These are phyloP conservation scores for Polytrichum commune DNA, from an alignment of 225 moss, liverwort and hornwort species.

Conservation along the genomic window DNA sequence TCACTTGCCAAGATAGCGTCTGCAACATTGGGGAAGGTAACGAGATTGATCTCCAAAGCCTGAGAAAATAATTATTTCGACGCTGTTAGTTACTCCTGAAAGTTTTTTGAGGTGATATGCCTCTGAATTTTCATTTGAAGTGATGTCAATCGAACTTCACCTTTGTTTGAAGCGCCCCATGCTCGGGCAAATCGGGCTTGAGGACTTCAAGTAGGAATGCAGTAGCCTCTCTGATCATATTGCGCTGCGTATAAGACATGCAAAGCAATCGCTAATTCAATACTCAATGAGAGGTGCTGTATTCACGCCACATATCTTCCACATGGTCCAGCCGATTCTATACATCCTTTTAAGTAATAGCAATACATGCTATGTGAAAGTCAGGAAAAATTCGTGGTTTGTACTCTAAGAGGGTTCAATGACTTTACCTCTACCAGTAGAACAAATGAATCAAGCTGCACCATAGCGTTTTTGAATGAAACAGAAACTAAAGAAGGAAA, in stretches of 20 bases:
- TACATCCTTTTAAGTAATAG: too few species aligned
- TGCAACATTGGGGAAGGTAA: constrained; percentile 97
- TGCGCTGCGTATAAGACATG: constrained; percentile 57
- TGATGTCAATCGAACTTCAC: constrained; percentile 21
- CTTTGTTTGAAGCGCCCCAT: constrained; percentile 96
- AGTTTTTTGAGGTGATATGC: neutral
- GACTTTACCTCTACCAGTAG: too few species aligned
- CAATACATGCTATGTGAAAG: too few species aligned
- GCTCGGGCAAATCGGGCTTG: constrained; percentile 95
- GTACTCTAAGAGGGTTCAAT: too few species aligned
- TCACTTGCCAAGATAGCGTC: constrained; percentile 98
- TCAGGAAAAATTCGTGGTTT: too few species aligned
- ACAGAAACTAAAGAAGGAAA: neutral
- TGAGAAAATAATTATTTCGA: constrained; percentile 11
- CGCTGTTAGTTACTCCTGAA: too few species aligned
- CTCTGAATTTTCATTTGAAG: neutral
- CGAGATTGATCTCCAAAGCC: constrained; percentile 98
- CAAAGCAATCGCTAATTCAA: too few species aligned
- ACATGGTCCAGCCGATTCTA: too few species aligned
- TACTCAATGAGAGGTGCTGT: too few species aligned
- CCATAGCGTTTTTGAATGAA: too few species aligned
- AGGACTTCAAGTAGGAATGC: constrained; percentile 95
- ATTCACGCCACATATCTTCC: too few species aligned
- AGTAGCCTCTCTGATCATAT: constrained; percentile 98
- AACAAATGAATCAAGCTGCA: too few species aligned